These are phyloP conservation scores for Sabuloglossum arenarium DNA, from an alignment of 495 filamentous ascomycete genomes.

Conservation along the genomic window DNA sequence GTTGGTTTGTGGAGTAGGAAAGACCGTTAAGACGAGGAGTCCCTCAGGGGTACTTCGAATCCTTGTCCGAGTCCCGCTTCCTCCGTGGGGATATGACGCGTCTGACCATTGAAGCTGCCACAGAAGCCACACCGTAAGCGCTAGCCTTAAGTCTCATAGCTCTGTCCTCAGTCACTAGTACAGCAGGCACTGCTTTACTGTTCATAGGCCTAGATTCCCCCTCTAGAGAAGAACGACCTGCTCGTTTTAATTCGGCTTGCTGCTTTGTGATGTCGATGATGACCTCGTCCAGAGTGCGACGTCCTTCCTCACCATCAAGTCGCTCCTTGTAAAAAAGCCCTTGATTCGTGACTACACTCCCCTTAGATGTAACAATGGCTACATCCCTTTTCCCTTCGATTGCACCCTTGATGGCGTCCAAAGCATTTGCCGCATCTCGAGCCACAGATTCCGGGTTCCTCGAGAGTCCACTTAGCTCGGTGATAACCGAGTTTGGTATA, in stretches of 20 bases:
- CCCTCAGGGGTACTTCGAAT: too few relatives aligned
- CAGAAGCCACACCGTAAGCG: conserved; percentile 3
- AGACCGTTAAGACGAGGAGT: neutral
- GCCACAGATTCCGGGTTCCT: neutral
- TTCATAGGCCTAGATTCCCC: neutral
- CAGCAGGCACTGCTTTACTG: neutral
- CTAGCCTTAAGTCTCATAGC: conserved; percentile 6
- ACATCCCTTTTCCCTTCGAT: neutral
- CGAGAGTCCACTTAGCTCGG: neutral
- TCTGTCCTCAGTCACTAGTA: conserved; percentile 5
- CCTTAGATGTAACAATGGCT: neutral
- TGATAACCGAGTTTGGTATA: conserved; percentile 4
- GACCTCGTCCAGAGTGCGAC: neutral
- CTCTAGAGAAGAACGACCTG: neutral
- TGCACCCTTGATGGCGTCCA: neutral
- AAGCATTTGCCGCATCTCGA: neutral
- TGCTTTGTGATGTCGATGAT: conserved; percentile 4
- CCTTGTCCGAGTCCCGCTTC: neutral
- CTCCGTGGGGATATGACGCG: conserved; percentile 3
- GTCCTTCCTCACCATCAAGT: neutral
- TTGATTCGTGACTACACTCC: neutral
- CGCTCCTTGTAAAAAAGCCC: neutral
- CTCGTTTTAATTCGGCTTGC: neutral
- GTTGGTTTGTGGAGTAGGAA: too few relatives aligned
- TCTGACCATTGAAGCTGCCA: conserved; percentile 4